Percentiles rank a stretch among this genome's conserved stretches.
These are phyloP conservation scores for Paradendryphiella salina DNA, from an alignment of 2,329 filamentous ascomycete genomes.

Conservation along the genomic window DNA sequence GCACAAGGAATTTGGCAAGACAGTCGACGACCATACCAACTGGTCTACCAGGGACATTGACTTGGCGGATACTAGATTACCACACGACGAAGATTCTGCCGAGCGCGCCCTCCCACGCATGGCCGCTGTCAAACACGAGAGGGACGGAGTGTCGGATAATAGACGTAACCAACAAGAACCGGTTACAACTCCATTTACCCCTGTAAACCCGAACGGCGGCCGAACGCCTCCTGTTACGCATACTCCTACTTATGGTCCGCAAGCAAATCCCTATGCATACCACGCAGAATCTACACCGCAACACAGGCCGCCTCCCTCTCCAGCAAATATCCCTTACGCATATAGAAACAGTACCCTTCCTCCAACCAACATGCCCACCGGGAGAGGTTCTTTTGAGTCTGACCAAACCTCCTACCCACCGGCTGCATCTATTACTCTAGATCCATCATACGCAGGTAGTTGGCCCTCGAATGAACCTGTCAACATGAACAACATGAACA, in stretches of 20 bases:
- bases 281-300: background rate
- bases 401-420: background rate
- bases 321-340: background rate
- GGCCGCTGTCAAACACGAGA: slow-evolving; percentile 10
- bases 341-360: background rate
- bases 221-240: background rate
- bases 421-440: background rate
- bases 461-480: background rate
- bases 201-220: slow-evolving; percentile 11
- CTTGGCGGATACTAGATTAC: slow-evolving; percentile 17
- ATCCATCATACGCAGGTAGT: background rate
- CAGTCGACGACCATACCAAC: slow-evolving; percentile 6
- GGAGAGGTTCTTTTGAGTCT: background rate
- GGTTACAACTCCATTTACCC: slow-evolving; percentile 11
- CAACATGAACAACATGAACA: background rate
- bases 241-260: background rate
- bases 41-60: slow-evolving; percentile 15
- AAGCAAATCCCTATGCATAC: background rate
- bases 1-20: slow-evolving; percentile 29
- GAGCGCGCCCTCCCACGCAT: slow-evolving; percentile 7
- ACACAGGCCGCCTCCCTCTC: background rate
- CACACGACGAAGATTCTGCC: slow-evolving; percentile 20
- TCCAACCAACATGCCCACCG: background rate
- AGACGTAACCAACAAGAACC: background rate
- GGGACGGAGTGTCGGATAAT: background rate